Evolutionary conservation across 148 eudicot genomes (phyloP), one percentile per base, ranked within the genome.

Genomic region (Chenopodium formosanum): DNA sequence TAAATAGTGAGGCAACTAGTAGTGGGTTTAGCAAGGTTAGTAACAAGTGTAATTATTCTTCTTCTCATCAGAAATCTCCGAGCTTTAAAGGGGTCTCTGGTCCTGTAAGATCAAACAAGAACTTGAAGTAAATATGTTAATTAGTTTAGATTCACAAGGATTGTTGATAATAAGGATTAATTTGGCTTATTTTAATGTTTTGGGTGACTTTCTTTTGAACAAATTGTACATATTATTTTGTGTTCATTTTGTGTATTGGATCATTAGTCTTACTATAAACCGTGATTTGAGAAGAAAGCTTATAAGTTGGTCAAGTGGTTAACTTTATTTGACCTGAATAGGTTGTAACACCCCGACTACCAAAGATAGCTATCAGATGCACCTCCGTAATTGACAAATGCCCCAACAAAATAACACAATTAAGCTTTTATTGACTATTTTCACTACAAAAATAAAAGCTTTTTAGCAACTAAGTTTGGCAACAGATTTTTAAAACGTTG

Each of bases 1-100:
- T 88, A 14, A 92, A 88, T 48, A 91, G 94, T 80, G 97, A 90
- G 23, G 86, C 82, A 53, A 85, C 87, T 46, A 50, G 87, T 70
- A 79, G 84, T 77, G 86, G 85, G 9, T 74, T 83, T 85, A 85
- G 85, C 71, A 80, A 78, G 86, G 40, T 76, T 40, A 81, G 81
- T 40, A 68, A 46, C 71, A 84, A 85, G 78, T 72, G 82, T 44
- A 79, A 77, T 37, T 75, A 14, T 73, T 46, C 70, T 34, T 78
- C 79, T 50, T 79, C 77, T 44, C 84, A 87, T n/a, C 89, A 84
- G 64, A 85, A 84, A 81, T 92, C 95, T n/a, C 91, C 90, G 3
- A 65, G 84, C 81, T 79, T 88, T 34, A 86, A 86, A 76, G 86
- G 90, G 9, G 40, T 70, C 9, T 62, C 71, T 12, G 69, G 83